A percentile compares a stretch with the other conserved stretches of the same genome.
Evolutionary conservation across 129 eudicot species (phyloP).

Genomic region (Centrapalus pauciflorus): DNA sequence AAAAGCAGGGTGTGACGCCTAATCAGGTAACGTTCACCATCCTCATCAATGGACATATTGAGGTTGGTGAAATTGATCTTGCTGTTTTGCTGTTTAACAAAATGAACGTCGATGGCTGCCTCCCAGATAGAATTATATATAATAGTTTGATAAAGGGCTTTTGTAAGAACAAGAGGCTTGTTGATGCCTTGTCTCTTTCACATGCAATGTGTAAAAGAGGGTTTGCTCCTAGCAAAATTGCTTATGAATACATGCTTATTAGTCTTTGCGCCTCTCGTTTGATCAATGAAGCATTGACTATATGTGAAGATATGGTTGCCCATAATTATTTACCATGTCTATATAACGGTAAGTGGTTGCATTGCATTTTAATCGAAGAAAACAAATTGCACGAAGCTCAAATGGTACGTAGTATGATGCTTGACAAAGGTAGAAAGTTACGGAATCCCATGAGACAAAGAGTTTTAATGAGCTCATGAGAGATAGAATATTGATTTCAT

Average conservation of each 20-base stretch:
- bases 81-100: constrained; percentile 47
- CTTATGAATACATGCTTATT: constrained; percentile 47
- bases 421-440: constrained; percentile 17
- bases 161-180: constrained; percentile 38
- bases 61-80: constrained; percentile 39
- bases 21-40: constrained; percentile 59
- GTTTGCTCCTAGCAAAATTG: constrained; percentile 49
- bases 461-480: constrained; percentile 21
- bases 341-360: constrained; percentile 38
- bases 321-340: constrained; percentile 40
- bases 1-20: constrained; percentile 43
- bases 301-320: constrained; percentile 52
- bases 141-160: constrained; percentile 53
- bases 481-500: constrained; percentile 6
- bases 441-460: constrained; percentile 22
- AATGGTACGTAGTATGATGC: constrained; percentile 25
- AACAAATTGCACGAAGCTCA: constrained; percentile 45
- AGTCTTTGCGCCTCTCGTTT: constrained; percentile 30
- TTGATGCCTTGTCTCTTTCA: constrained; percentile 51
- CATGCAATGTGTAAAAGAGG: constrained; percentile 55
- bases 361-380: constrained; percentile 35
- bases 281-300: constrained; percentile 33
- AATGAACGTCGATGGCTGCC: constrained; percentile 42
- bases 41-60: constrained; percentile 55
- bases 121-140: constrained; percentile 45